A percentile compares a stretch with the other conserved stretches of the same genome.
Evolutionary conservation across 192 early-diverging fungal species (phyloP).

Genomic region (Phlyctochytrium bullatum): DNA sequence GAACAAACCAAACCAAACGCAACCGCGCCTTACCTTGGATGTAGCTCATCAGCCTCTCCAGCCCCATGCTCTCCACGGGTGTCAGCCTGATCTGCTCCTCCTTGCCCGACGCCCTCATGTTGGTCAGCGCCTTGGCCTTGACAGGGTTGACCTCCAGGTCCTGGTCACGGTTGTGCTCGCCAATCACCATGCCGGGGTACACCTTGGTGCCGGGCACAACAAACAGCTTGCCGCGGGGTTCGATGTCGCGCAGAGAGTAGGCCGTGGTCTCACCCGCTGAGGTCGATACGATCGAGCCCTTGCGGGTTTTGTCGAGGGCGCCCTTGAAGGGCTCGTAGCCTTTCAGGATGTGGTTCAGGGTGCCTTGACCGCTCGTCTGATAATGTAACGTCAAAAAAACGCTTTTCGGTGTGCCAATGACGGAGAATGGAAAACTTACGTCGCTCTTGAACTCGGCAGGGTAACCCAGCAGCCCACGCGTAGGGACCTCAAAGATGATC

Average conservation of each 20-base stretch:
- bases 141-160: conserved; percentile 85
- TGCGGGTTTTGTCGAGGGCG: conserved; percentile 69
- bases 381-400: neutral
- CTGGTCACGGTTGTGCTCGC: conserved; percentile 72
- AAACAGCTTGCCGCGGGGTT: conserved; percentile 79
- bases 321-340: conserved; percentile 73
- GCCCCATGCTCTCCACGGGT: conserved; percentile 62
- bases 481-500: conserved; percentile 76
- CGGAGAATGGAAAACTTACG: conserved; percentile 23
- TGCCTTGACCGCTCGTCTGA: conserved; percentile 73
- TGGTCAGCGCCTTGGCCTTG: conserved; percentile 77
- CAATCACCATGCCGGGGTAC: conserved; percentile 86
- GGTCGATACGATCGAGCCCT: conserved; percentile 73
- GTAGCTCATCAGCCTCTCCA: conserved; percentile 80
- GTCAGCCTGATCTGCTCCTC: conserved; percentile 72
- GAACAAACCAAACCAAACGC: neutral
- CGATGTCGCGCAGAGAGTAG: conserved; percentile 72
- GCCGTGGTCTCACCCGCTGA: conserved; percentile 64
- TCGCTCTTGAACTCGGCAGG: conserved; percentile 88
- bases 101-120: conserved; percentile 75
- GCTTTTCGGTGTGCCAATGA: no score
- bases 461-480: conserved; percentile 78
- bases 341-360: conserved; percentile 75
- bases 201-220: conserved; percentile 69
- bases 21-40: conserved; percentile 39